Base-by-base conservation (phyloP, 2,329 filamentous ascomycete genomes). In the Orbilia quercus region DNA sequence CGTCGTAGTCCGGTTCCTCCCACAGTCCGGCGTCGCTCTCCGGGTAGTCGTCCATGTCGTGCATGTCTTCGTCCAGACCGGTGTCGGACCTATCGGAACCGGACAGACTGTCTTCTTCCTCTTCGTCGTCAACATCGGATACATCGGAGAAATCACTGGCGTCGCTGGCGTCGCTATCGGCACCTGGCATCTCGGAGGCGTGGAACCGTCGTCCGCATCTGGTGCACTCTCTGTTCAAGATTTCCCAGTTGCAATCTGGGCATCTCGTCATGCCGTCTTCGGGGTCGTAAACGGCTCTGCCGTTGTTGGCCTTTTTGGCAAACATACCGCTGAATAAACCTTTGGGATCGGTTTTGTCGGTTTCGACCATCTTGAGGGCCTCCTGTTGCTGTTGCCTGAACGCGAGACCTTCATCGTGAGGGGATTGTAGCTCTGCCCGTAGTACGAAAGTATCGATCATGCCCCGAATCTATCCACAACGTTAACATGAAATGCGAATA, bases 371-470 rank as follows among this genome's bases (percentile, higher is more conserved):
- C 36, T 58, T 48, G 1, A 75, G 23, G 23, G 77, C 77, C 36
- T 77, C 77, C 20, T 50, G 50, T 53, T 78, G 76, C 20, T 76
- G 75, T 55, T 77, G 74, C 22, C 76, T 75, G 42, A 78, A 45
- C 45, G 77, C 75, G 31, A 57, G 40, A 1, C 77, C 77, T 20
- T 64, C 65, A 16, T 75, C 76, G 28, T 75, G 58, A 9, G 76
- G 76, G 11, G 76, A 76, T 7, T 70, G 71, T 12, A 77, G 23
- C 57, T 77, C 75, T 44, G 76, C 75, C 31, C 76, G 75, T 34
- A 59, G 11, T 14, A 78, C 75, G 25, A 78, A 78, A 9, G 73
- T 76, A 51, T 78, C 77, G n/a, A 77, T 77, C 77, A 78, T 78
- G 40, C 76, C 75, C 40, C 76, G 73, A 53, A 78, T 76, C 76